These are phyloP conservation scores for Herpetospermum pedunculosum DNA, from an alignment of 306 rosid species.

Conservation along the genomic window DNA sequence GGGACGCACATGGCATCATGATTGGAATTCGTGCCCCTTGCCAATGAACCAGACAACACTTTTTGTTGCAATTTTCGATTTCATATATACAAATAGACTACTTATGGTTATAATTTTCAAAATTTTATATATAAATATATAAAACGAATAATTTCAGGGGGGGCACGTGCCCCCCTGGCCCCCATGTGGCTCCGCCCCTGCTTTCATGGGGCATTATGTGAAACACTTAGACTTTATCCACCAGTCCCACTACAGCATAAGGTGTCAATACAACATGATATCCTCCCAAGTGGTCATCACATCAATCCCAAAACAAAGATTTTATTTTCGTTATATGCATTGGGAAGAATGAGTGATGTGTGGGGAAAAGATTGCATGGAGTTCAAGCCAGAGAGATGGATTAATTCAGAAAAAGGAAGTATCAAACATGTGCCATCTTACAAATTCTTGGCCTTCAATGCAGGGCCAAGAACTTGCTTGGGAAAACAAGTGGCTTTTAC, in stretches of 20 bases:
- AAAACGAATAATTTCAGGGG: too few species aligned
- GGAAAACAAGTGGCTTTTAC: conserved; percentile 30
- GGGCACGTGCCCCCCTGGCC: too few species aligned
- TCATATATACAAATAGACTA: too few species aligned
- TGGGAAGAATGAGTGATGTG: conserved; percentile 37
- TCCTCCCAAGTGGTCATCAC: conserved; percentile 33
- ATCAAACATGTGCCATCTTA: conserved; percentile 23
- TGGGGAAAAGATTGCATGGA: conserved; percentile 47
- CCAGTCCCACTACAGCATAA: conserved; percentile 27
- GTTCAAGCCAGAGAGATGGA: conserved; percentile 57
- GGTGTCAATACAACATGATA: conserved; percentile 8
- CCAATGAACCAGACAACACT: too few species aligned
- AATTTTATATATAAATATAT: too few species aligned
- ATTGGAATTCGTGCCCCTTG: too few species aligned
- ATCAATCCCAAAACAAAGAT: conserved; percentile 10
- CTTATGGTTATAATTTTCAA: too few species aligned
- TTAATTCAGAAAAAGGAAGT: conserved; percentile 20
- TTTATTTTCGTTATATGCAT: conserved; percentile 22
- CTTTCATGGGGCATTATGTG: conserved; percentile 43
- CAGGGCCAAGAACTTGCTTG: conserved; percentile 44
- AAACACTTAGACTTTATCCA: conserved; percentile 39
- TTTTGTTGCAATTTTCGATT: too few species aligned
- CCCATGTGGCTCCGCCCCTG: too few species aligned
- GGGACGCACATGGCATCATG: too few species aligned
- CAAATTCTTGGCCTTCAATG: conserved; percentile 27